Evolutionary conservation across 202 grass and related monocot genomes (phyloP).

Genomic region (Bolboschoenoplectus hybrid): DNA sequence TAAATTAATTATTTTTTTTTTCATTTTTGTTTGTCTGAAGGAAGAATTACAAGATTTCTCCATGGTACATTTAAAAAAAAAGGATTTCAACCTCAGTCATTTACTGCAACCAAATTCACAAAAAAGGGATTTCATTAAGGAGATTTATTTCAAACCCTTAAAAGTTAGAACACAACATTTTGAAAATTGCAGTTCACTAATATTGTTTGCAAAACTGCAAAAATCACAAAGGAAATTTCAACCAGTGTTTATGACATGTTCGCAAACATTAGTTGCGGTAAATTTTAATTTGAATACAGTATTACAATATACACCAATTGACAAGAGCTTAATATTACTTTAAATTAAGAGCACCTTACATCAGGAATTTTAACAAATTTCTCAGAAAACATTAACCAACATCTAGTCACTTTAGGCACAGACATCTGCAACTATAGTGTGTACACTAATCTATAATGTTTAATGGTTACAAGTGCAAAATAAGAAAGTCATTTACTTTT

Average conservation of each 20-base stretch:
- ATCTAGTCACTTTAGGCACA: not conserved
- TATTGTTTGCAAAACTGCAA: not conserved
- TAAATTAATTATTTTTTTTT: too few relatives aligned
- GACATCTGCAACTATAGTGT: not conserved
- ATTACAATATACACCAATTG: not conserved
- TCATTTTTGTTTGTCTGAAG: not conserved
- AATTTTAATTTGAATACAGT: not conserved
- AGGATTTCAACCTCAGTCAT: not conserved
- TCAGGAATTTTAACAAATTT: not conserved
- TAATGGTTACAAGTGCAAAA: not conserved
- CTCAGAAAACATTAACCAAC: not conserved
- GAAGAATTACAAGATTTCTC: not conserved
- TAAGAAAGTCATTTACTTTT: not conserved
- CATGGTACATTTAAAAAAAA: not conserved
- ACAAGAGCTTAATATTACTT: not conserved
- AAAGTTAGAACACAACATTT: not conserved
- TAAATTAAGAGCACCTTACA: not conserved
- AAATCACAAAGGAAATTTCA: not conserved
- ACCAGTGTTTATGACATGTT: not conserved
- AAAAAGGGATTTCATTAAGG: not conserved
- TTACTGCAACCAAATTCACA: not conserved
- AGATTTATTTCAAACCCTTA: not conserved
- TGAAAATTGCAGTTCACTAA: not conserved
- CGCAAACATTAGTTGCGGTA: not conserved
- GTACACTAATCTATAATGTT: not conserved